Conservation (phyloP, 192 early-diverging fungal species). For the Endogone sp. region DNA sequence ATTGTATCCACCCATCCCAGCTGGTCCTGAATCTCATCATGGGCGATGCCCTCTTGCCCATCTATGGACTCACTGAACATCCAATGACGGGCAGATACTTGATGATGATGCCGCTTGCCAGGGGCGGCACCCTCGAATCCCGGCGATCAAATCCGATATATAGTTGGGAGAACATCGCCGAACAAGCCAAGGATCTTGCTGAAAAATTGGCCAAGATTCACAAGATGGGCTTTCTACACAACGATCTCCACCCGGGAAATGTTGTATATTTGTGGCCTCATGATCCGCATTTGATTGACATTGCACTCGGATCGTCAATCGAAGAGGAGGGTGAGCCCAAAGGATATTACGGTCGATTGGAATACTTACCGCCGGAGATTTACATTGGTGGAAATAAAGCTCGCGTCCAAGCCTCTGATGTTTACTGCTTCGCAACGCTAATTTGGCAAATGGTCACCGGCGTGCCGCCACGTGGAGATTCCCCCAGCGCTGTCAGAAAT, state of each 20-base stretch:
- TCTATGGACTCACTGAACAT: background rate
- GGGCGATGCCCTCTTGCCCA: background rate
- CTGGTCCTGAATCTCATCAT: background rate
- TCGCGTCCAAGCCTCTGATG: background rate
- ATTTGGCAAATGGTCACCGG: background rate
- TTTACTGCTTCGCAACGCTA: background rate
- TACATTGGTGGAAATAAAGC: background rate
- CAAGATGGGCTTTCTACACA: background rate
- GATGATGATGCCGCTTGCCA: background rate
- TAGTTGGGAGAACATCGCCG: background rate
- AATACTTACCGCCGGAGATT: background rate
- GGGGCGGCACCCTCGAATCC: background rate
- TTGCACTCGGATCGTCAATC: background rate
- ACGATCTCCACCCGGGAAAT: background rate
- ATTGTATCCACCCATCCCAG: background rate
- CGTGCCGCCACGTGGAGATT: background rate
- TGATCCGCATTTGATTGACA: background rate
- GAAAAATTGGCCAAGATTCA: background rate
- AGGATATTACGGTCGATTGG: background rate
- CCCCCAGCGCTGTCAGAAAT: background rate
- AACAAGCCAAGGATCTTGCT: background rate
- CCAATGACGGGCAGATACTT: background rate
- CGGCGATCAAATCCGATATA: background rate
- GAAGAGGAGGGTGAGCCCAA: background rate
- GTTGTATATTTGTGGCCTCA: background rate